Evolutionary conservation across 129 eudicot species (phyloP).

Genomic region (Flaveria sonorensis): DNA sequence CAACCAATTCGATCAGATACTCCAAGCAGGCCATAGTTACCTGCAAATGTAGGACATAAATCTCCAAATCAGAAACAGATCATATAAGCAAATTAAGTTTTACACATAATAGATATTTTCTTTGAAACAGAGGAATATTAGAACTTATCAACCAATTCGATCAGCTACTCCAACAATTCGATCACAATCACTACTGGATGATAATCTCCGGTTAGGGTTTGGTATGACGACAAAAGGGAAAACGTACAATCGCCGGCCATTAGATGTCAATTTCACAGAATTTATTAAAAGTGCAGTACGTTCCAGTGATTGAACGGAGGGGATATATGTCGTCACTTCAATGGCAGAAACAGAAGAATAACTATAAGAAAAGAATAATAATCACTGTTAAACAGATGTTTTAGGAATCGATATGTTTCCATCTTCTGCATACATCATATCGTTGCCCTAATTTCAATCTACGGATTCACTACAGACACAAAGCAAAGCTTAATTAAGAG

Average conservation of each 20-base stretch:
- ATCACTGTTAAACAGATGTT: too few relatives aligned
- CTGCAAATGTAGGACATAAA: too few relatives aligned
- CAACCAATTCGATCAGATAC: slow-evolving; percentile 68
- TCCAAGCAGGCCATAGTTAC: slow-evolving; percentile 73
- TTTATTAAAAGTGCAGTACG: too few relatives aligned
- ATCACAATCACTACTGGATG: slow-evolving; percentile 63
- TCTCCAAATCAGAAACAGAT: too few relatives aligned
- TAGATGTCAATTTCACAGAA: not conserved
- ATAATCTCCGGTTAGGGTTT: slow-evolving; percentile 24
- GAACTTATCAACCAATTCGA: too few relatives aligned
- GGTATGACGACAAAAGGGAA: slow-evolving; percentile 36
- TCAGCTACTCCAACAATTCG: not conserved
- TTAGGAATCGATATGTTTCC: too few relatives aligned
- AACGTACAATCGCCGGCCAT: not conserved
- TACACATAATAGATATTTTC: too few relatives aligned
- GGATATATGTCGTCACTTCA: too few relatives aligned
- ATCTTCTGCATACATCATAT: too few relatives aligned
- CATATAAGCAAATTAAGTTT: too few relatives aligned
- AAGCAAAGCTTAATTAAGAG: not conserved
- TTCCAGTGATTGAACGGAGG: too few relatives aligned
- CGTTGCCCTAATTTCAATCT: slow-evolving; percentile 1
- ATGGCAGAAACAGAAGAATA: not conserved
- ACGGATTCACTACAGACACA: not conserved
- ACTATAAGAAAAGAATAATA: not conserved
- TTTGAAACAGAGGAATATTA: too few relatives aligned